Evolutionary conservation across 352 stramenopile genomes (phyloP).

Genomic region (Pythium myriotylum): DNA sequence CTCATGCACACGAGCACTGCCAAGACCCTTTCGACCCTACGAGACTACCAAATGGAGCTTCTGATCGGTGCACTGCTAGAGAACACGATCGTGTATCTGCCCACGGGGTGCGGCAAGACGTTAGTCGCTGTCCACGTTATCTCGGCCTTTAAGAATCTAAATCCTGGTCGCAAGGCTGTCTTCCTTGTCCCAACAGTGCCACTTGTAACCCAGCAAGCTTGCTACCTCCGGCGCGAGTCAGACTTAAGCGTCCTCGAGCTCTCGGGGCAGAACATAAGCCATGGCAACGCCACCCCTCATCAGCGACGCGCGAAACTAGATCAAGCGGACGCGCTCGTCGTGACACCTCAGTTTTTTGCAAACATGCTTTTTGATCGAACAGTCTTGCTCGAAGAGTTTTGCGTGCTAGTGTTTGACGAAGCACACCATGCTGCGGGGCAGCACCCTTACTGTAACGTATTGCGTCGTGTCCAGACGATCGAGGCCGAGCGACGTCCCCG

Average conservation of each 20-base stretch:
- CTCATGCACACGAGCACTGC: slow-evolving; percentile 28
- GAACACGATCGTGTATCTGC: slow-evolving; percentile 82
- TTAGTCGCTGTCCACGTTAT: slow-evolving; percentile 76
- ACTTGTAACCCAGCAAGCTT: slow-evolving; percentile 75
- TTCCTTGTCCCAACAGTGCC: slow-evolving; percentile 78
- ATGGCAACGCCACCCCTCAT: slow-evolving; percentile 3
- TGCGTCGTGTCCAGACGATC: slow-evolving; percentile 42
- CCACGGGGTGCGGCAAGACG: slow-evolving; percentile 78
- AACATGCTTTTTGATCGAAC: slow-evolving; percentile 50
- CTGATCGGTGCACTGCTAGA: slow-evolving; percentile 67
- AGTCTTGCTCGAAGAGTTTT: slow-evolving; percentile 57
- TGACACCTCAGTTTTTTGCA: slow-evolving; percentile 72
- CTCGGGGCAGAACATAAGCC: slow-evolving; percentile 51
- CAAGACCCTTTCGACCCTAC: slow-evolving; percentile 44
- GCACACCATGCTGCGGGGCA: slow-evolving; percentile 71
- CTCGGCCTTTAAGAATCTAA: slow-evolving; percentile 61
- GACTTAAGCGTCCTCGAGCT: slow-evolving; percentile 53
- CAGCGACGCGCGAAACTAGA: slow-evolving; percentile 20
- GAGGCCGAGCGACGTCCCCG: slow-evolving; percentile 37
- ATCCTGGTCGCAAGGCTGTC: slow-evolving; percentile 52
- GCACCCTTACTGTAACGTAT: slow-evolving; percentile 63
- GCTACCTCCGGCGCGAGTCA: slow-evolving; percentile 70
- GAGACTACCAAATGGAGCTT: slow-evolving; percentile 72
- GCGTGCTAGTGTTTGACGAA: slow-evolving; percentile 81
- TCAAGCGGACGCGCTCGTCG: slow-evolving; percentile 43